phyloP scores from a whole-genome alignment of 129 eudicot genomes.

The Escallonia herrerae region DNA sequence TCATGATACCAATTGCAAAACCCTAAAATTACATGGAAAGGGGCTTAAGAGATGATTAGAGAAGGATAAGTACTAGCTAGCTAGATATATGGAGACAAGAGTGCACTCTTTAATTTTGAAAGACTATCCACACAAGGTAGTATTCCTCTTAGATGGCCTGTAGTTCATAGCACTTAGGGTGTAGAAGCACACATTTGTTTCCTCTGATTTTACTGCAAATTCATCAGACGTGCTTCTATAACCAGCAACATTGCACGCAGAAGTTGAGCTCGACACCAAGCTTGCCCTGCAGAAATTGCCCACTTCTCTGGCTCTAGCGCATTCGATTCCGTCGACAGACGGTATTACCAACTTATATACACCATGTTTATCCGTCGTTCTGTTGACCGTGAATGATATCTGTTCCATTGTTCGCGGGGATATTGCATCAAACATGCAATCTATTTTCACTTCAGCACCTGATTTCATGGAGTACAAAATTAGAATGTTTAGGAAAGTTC shows the following conservation, averaged over 20 bases:
- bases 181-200: conserved; percentile 67
- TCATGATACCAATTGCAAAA: too few species aligned
- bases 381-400: conserved; percentile 71
- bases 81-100: neutral
- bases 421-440: conserved; percentile 71
- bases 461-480: neutral
- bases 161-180: conserved; percentile 62
- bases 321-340: conserved; percentile 79
- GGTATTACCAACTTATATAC: conserved; percentile 71
- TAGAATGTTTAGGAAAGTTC: too few species aligned
- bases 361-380: conserved; percentile 77
- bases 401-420: conserved; percentile 72
- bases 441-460: conserved; percentile 83
- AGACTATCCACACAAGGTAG: conserved; percentile 44
- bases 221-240: conserved; percentile 49
- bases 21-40: neutral
- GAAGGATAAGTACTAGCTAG: neutral
- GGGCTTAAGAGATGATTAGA: neutral
- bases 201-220: conserved; percentile 58
- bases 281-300: conserved; percentile 64
- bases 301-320: conserved; percentile 60
- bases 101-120: too few species aligned
- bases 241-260: conserved; percentile 75
- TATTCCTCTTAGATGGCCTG: conserved; percentile 54
- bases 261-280: conserved; percentile 36